Evolutionary conservation across 2,329 filamentous ascomycete species (phyloP).

Genomic region (Talaromyces rugulosus): DNA sequence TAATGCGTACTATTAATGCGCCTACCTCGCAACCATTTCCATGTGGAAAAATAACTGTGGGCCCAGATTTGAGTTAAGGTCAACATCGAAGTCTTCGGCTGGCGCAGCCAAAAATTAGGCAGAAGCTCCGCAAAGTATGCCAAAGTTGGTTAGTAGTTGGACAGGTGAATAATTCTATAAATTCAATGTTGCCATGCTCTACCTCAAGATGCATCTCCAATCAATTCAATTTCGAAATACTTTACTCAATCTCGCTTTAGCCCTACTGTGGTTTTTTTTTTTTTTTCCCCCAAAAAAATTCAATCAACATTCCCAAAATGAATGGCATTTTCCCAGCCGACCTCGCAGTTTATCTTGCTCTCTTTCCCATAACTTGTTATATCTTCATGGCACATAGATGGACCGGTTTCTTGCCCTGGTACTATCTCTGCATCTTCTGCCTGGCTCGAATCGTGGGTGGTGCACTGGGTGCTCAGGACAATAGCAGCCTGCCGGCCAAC

Average conservation of each 20-base stretch:
- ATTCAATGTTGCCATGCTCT: not conserved
- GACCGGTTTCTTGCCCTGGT: slow-evolving; percentile 36
- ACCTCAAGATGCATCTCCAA: not conserved
- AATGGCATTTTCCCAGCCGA: slow-evolving; percentile 12
- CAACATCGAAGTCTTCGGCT: not conserved
- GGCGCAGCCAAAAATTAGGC: not conserved
- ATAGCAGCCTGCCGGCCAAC: slow-evolving; percentile 22
- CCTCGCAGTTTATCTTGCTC: slow-evolving; percentile 31
- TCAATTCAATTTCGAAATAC: not conserved
- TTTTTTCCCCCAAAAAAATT: not conserved
- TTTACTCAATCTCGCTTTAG: not conserved
- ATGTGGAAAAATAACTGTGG: not conserved
- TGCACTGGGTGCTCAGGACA: slow-evolving; percentile 11
- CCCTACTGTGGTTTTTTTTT: not conserved
- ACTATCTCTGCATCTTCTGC: slow-evolving; percentile 37
- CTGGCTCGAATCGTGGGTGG: slow-evolving; percentile 33
- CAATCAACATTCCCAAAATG: not conserved
- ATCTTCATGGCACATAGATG: slow-evolving; percentile 31
- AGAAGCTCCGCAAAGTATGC: not conserved
- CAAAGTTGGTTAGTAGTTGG: not conserved
- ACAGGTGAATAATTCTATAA: not conserved
- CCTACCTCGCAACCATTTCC: not conserved
- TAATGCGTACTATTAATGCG: not conserved
- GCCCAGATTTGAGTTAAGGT: not conserved
- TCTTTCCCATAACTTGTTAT: slow-evolving; percentile 28